phyloP scores from a whole-genome alignment of 805 yeast genomes.

The Ascoidea tarda region DNA sequence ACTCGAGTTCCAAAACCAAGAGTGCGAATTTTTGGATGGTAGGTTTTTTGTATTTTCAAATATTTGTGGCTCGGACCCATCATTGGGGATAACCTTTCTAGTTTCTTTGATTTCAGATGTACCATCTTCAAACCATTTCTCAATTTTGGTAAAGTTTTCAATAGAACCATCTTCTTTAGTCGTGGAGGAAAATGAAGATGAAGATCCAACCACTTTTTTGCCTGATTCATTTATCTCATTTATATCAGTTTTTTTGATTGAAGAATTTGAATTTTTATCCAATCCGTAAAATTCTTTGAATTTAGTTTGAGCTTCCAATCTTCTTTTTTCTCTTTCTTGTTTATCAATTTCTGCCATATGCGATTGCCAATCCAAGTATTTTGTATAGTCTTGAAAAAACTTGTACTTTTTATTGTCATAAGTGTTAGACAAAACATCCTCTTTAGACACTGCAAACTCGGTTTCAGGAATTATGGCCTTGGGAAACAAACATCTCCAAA shows the following conservation, averaged over 20 bases:
- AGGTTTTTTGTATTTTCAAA: conserved; percentile 11
- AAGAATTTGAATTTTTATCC: neutral
- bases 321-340: conserved; percentile 13
- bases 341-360: conserved; percentile 33
- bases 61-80: conserved; percentile 22
- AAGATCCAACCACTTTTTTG: conserved; percentile 22
- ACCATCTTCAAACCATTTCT: conserved; percentile 30
- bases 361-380: conserved; percentile 54
- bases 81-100: conserved; percentile 22
- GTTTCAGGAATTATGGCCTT: conserved; percentile 23
- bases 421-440: conserved; percentile 33
- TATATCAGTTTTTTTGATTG: conserved; percentile 14
- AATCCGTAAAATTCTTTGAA: conserved; percentile 10
- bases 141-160: conserved; percentile 24
- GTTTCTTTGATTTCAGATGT: conserved; percentile 22
- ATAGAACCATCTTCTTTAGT: conserved; percentile 27
- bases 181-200: conserved; percentile 21
- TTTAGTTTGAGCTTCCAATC: neutral
- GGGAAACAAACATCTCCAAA: conserved; percentile 88
- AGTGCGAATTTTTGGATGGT: conserved; percentile 1
- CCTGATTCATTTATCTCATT: conserved; percentile 4
- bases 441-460: conserved; percentile 16
- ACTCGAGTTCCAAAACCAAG: conserved; percentile 9
- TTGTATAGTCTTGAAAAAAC: conserved; percentile 53
- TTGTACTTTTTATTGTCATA: conserved; percentile 27